phyloP scores from a whole-genome alignment of 2,329 filamentous ascomycete species.

The Epichloe bromicola region DNA sequence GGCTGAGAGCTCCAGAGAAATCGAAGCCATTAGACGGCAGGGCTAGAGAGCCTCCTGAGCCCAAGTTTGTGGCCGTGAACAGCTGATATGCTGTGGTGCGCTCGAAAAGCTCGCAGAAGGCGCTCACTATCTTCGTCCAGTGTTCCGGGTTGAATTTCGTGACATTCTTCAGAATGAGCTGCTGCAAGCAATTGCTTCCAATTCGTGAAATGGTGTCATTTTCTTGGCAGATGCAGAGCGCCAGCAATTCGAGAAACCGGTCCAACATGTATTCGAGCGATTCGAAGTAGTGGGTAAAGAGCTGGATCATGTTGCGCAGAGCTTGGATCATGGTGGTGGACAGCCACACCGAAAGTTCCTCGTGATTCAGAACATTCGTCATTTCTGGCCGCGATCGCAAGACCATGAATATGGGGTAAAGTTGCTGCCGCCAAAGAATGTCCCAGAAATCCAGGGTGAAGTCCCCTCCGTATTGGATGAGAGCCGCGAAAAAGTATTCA shows the following conservation, averaged over 20 bases:
- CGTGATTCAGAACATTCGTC: conserved; percentile 87
- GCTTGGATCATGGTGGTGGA: conserved; percentile 99
- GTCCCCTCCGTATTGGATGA: conserved; percentile 84
- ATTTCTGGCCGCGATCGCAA: conserved; percentile 92
- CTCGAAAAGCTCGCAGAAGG: conserved; percentile 92
- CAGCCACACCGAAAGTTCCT: conserved; percentile 95
- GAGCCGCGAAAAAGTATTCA: conserved; percentile 91
- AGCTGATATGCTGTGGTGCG: conserved; percentile 89
- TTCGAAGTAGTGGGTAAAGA: conserved; percentile 98
- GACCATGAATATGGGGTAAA: conserved; percentile 98
- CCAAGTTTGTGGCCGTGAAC: conserved; percentile 66
- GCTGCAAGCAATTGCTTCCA: conserved; percentile 94
- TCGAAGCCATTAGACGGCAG: conserved; percentile 39
- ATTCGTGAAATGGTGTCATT: conserved; percentile 98
- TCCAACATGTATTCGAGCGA: conserved; percentile 96
- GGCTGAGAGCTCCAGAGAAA: conserved; percentile 32
- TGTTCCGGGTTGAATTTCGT: conserved; percentile 77
- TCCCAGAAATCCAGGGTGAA: conserved; percentile 97
- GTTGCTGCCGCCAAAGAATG: conserved; percentile 87
- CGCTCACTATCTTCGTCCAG: conserved; percentile 88
- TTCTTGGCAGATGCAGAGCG: conserved; percentile 95
- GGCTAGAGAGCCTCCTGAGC: conserved; percentile 37
- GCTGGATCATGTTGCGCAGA: conserved; percentile 91
- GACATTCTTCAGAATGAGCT: conserved; percentile 92
- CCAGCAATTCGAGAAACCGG: conserved; percentile 86